Base-by-base conservation (phyloP, 495 filamentous ascomycete genomes). In the Niebla homalea region DNA sequence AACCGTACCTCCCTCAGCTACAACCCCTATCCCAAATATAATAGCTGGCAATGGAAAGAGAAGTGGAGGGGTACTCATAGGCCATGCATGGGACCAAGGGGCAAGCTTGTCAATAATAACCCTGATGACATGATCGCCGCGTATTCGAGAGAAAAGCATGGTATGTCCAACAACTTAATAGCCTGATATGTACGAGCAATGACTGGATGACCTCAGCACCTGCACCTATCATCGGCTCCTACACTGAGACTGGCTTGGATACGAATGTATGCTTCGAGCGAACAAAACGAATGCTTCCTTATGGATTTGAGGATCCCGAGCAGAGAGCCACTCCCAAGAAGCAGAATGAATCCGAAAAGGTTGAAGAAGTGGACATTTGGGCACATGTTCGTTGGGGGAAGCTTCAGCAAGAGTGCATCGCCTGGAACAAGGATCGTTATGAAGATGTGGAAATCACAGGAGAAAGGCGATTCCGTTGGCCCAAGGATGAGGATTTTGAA, bases 381-480 rank as follows among this genome's bases (percentile, higher is more conserved):
- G 66, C 78, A 22, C 64, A 64, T 0, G 74, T 87, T 21, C 68
- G 77, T 47, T 94, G 88, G 88, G 78, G 81, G 10, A 52, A 70
- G 4, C 64, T 93, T 4, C 85, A 90, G 60, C 58, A 71, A n/a
- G 56, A 73, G 16, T 94, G 88, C 54, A 43, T 77, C 0, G 59
- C 73, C 42, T 60, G 61, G 36, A 93, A 94, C 59, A 65, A 70
- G 43, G 70, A 74, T 29, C 76, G 85, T 14, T 90, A 62, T 50
- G 54, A 54, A 21, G 25, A 50, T 14, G 19, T 32, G 2, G 23
- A 36, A 15, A 35, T 11, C 6, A 7, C 29, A 20, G 46, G 21
- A 19, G 40, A 22, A 12, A 46, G 20, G 43, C 50, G 23, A 1
- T 53, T 58, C 15, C 36, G 52, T 22, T 21, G 47, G 38, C 56